A percentile compares a stretch with the other conserved stretches of the same genome.
phyloP scores from a whole-genome alignment of 305 asterid genomes.

The Fraxinus albicans region DNA sequence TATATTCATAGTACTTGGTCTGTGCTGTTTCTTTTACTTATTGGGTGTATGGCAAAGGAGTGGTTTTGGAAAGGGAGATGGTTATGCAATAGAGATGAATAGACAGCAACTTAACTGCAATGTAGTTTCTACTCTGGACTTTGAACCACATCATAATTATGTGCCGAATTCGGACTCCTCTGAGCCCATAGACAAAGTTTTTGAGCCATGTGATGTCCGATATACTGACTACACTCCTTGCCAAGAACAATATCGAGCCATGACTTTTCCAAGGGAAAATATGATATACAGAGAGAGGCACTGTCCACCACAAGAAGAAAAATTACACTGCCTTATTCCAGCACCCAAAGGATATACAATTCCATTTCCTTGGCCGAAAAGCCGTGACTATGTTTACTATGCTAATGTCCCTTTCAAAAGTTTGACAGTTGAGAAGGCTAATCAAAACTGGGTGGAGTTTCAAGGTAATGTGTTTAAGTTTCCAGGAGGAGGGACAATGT shows the following conservation, averaged over 20 bases:
- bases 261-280: conserved; percentile 82
- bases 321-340: conserved; percentile 73
- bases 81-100: conserved; percentile 55
- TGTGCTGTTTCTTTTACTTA: conserved; percentile 76
- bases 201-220: conserved; percentile 59
- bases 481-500: conserved; percentile 99
- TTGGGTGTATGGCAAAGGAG: conserved; percentile 88
- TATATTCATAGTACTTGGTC: conserved; percentile 58
- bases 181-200: conserved; percentile 55
- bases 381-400: conserved; percentile 85
- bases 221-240: conserved; percentile 85
- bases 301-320: conserved; percentile 78
- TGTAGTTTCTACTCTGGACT: conserved; percentile 51
- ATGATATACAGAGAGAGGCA: conserved; percentile 93
- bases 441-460: conserved; percentile 82
- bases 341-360: conserved; percentile 79
- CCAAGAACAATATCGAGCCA: conserved; percentile 93
- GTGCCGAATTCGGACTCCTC: conserved; percentile 57
- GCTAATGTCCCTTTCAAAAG: conserved; percentile 83
- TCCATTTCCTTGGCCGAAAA: conserved; percentile 96
- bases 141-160: conserved; percentile 75
- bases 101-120: conserved; percentile 60
- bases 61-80: conserved; percentile 85
- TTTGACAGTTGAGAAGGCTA: conserved; percentile 90
- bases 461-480: conserved; percentile 84